Conservation (phyloP, 1,284 basidiomycete species). For the Xerocomus nothofagi region DNA sequence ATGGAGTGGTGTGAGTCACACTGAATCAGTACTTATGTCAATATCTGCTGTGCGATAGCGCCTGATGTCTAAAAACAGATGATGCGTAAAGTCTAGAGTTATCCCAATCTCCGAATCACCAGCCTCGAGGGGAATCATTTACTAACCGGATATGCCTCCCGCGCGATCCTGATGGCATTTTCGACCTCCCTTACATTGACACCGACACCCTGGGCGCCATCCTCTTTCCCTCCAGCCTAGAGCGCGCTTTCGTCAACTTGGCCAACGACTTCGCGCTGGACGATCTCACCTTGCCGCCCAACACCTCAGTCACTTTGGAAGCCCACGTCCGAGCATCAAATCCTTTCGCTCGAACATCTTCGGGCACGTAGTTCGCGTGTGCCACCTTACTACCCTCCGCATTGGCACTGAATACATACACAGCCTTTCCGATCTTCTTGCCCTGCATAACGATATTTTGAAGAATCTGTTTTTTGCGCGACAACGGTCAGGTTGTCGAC, state of each 20-base stretch:
- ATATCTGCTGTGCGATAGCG: neutral
- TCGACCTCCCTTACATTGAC: constrained; percentile 61
- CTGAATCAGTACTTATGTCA: neutral
- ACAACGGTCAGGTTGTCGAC: neutral
- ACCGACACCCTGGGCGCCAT: constrained; percentile 86
- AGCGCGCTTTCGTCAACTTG: constrained; percentile 16
- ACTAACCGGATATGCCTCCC: constrained; percentile 39
- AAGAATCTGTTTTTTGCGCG: constrained; percentile 53
- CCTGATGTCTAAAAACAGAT: neutral
- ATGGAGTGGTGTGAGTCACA: constrained; percentile 6
- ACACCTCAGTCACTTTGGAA: constrained; percentile 66
- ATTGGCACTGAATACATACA: constrained; percentile 89
- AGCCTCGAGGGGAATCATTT: constrained; percentile 17
- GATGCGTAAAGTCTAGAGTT: neutral
- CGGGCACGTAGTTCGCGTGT: constrained; percentile 86
- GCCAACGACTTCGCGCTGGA: neutral
- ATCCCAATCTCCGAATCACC: neutral
- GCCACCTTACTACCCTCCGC: constrained; percentile 72
- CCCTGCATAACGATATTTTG: constrained; percentile 75
- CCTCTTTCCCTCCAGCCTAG: constrained; percentile 91
- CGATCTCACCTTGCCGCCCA: constrained; percentile 81
- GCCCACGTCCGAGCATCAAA: constrained; percentile 87
- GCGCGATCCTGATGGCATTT: constrained; percentile 69
- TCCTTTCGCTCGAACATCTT: constrained; percentile 57
- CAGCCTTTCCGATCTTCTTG: constrained; percentile 79